Conservation (phyloP, 2,329 filamentous ascomycete species). For the Apiospora phragmitis region DNA sequence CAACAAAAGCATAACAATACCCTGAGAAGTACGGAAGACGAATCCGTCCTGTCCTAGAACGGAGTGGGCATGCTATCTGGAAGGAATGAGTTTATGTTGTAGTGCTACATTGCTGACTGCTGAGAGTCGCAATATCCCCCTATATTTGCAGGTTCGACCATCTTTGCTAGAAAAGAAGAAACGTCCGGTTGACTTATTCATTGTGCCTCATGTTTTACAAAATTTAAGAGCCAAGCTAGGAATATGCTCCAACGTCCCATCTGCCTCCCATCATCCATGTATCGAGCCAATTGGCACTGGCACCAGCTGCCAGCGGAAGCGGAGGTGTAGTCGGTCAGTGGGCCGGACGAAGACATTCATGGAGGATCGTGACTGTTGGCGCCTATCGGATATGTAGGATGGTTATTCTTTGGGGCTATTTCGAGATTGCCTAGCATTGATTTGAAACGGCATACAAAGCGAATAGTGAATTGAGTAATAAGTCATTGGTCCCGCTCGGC, state of each 20-base stretch:
- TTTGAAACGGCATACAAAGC: background rate
- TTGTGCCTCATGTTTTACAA: background rate
- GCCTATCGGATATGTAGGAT: background rate
- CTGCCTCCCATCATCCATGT: background rate
- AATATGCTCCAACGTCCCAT: background rate
- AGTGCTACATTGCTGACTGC: background rate
- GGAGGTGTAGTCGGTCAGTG: too few relatives aligned
- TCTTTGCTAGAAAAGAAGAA: background rate
- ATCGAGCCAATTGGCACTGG: too few relatives aligned
- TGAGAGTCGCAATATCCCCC: background rate
- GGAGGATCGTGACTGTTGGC: too few relatives aligned
- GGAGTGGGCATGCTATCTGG: background rate
- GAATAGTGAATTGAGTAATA: background rate
- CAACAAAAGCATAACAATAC: constrained; percentile 8
- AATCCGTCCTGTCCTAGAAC: background rate
- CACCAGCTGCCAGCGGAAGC: too few relatives aligned
- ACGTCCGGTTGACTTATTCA: background rate
- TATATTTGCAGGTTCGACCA: background rate
- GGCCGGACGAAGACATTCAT: too few relatives aligned
- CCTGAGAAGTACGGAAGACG: background rate
- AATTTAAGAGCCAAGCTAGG: background rate
- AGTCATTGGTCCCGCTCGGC: too few relatives aligned
- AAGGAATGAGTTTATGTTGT: background rate
- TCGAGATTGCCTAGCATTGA: background rate
- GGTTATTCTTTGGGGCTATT: background rate